phyloP scores from a whole-genome alignment of 1,139 yeast species.

The Pichia sp. region DNA sequence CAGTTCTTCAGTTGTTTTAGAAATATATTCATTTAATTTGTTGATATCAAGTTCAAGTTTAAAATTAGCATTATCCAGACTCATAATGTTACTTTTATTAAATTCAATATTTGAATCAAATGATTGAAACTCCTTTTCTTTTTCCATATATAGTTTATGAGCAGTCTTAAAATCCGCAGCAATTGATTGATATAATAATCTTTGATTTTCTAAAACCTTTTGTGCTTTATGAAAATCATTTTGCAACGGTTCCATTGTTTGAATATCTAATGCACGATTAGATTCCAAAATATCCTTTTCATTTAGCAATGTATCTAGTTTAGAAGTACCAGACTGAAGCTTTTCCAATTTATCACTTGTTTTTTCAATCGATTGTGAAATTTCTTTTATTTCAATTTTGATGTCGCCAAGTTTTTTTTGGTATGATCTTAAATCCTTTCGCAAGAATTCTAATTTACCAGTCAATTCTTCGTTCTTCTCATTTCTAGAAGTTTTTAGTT shows the following conservation, averaged over 20 bases:
- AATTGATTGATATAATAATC: conserved; percentile 1
- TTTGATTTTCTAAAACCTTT: conserved; percentile 6
- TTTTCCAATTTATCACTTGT: conserved; percentile 28
- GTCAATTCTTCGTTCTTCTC: conserved; percentile 1
- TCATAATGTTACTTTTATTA: conserved; percentile 11
- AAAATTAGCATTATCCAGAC: conserved; percentile 9
- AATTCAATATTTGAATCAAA: conserved; percentile 7
- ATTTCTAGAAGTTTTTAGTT: conserved; percentile 17
- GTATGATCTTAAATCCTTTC: background rate
- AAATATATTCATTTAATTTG: conserved; percentile 28
- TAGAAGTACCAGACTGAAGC: conserved; percentile 35
- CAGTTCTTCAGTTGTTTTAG: conserved; percentile 27
- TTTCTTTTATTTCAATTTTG: conserved; percentile 13
- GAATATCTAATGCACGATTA: conserved; percentile 6
- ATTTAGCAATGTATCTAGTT: conserved; percentile 22
- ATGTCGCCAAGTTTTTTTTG: conserved; percentile 1
- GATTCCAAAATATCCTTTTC: conserved; percentile 11
- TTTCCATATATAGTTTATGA: conserved; percentile 3
- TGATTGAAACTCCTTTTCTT: conserved; percentile 1
- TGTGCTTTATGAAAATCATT: conserved; percentile 4
- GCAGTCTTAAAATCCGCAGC: conserved; percentile 12
- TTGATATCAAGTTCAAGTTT: conserved; percentile 19
- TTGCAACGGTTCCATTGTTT: conserved; percentile 11
- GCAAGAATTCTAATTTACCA: background rate
- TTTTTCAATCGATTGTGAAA: conserved; percentile 22